Percentiles rank a stretch among this genome's conserved stretches.
Evolutionary conservation across 2,329 filamentous ascomycete species (phyloP).

Genomic region (Verticillium albo-atrum): DNA sequence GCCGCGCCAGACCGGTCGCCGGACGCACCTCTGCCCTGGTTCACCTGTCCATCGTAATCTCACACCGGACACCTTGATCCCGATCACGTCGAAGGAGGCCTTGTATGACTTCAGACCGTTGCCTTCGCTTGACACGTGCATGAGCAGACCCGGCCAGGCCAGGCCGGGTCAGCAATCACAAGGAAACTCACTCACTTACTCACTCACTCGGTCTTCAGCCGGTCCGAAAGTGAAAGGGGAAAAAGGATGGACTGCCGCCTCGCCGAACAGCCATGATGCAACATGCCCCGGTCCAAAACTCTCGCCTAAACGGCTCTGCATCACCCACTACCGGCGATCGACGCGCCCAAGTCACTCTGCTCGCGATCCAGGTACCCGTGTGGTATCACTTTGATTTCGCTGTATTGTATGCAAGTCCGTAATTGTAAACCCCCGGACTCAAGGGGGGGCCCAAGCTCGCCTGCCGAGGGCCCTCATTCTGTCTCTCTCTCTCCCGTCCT

Average conservation of each 20-base stretch:
- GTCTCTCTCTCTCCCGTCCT: not conserved
- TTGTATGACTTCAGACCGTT: not conserved
- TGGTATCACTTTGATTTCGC: not conserved
- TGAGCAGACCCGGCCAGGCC: not conserved
- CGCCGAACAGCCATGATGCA: not conserved
- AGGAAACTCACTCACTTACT: not conserved
- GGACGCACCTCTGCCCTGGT: not conserved
- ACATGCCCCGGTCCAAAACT: not conserved
- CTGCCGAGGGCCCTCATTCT: not conserved
- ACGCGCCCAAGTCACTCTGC: not conserved
- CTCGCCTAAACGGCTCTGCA: not conserved
- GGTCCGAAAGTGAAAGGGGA: not conserved
- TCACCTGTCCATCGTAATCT: not conserved
- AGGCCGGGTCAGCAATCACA: not conserved
- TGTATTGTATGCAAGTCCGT: not conserved
- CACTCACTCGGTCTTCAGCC: not conserved
- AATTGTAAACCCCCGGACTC: not conserved
- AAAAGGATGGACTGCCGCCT: not conserved
- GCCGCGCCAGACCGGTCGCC: not conserved
- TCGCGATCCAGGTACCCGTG: not conserved
- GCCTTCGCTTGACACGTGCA: not conserved
- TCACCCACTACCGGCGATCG: not conserved
- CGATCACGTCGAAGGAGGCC: not conserved
- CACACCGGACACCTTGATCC: not conserved
- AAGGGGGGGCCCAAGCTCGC: not conserved